Percentiles rank a stretch among this genome's conserved stretches.
Evolutionary conservation across 2,329 filamentous ascomycete species (phyloP).

Genomic region (Trichoderma endophyticum): DNA sequence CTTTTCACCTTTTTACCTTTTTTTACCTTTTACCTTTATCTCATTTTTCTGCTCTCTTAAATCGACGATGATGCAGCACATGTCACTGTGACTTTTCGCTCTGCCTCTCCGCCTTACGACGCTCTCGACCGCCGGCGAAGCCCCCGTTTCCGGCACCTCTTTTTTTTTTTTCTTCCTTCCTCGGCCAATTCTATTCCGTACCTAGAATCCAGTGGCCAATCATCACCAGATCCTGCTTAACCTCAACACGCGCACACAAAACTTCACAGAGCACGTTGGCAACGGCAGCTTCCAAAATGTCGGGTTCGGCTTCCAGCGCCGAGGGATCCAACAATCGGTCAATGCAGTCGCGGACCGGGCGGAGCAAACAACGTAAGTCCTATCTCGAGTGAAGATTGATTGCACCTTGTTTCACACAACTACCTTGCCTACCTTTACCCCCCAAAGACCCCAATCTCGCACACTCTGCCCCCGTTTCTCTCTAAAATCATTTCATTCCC

Average conservation of each 20-base stretch:
- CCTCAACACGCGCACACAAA: background rate
- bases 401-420: constrained; percentile 2
- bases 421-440: background rate
- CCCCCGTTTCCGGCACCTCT: constrained; percentile 9
- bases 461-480: background rate
- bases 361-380: constrained; percentile 77
- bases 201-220: background rate
- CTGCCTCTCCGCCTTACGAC: constrained; percentile 12
- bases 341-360: constrained; percentile 72
- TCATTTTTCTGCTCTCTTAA: background rate
- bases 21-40: background rate
- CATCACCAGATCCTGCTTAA: background rate
- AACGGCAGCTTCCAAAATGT: constrained; percentile 30
- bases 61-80: constrained; percentile 8
- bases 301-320: constrained; percentile 37
- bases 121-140: constrained; percentile 13
- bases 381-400: constrained; percentile 16
- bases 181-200: constrained; percentile 9
- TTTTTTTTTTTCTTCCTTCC: background rate
- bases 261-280: background rate
- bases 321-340: constrained; percentile 43
- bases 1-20: background rate
- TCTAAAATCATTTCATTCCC: background rate
- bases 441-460: background rate
- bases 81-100: constrained; percentile 13